phyloP scores from a whole-genome alignment of 106 monocot genomes.

The Acorus calamus region DNA sequence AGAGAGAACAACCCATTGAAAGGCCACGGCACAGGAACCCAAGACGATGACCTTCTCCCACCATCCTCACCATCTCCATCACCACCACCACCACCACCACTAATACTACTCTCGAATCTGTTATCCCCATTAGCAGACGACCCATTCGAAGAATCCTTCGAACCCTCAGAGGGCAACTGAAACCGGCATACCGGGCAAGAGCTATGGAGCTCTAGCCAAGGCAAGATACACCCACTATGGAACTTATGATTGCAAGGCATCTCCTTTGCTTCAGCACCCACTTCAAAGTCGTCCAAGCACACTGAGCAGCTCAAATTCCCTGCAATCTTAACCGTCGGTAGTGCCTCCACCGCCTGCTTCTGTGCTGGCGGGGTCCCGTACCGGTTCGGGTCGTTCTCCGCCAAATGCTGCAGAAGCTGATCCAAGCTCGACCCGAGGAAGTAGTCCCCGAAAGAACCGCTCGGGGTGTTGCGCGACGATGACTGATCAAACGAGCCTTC shows the following conservation, averaged over 20 bases:
- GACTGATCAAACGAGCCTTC: constrained; percentile 7
- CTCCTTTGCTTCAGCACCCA: constrained; percentile 32
- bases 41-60: background rate
- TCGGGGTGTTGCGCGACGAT: background rate
- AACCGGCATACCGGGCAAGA: constrained; percentile 49
- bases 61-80: constrained; percentile 2
- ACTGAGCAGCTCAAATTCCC: background rate
- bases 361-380: constrained; percentile 32
- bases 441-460: constrained; percentile 21
- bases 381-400: constrained; percentile 1
- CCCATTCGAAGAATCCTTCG: constrained; percentile 2
- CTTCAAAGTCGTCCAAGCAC: constrained; percentile 30
- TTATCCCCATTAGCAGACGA: no score
- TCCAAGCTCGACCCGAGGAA: constrained; percentile 31
- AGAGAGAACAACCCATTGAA: constrained; percentile 22
- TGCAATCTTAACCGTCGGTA: constrained; percentile 19
- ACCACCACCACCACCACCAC: no score
- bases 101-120: background rate
- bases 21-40: constrained; percentile 18
- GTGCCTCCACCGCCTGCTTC: constrained; percentile 35
- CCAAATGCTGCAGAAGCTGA: constrained; percentile 31
- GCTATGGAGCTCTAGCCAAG: constrained; percentile 48
- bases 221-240: constrained; percentile 33
- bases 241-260: constrained; percentile 48
- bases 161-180: constrained; percentile 32